These are phyloP conservation scores for Aspergillus terreus DNA, from an alignment of 2,329 filamentous ascomycete species.

Conservation along the genomic window DNA sequence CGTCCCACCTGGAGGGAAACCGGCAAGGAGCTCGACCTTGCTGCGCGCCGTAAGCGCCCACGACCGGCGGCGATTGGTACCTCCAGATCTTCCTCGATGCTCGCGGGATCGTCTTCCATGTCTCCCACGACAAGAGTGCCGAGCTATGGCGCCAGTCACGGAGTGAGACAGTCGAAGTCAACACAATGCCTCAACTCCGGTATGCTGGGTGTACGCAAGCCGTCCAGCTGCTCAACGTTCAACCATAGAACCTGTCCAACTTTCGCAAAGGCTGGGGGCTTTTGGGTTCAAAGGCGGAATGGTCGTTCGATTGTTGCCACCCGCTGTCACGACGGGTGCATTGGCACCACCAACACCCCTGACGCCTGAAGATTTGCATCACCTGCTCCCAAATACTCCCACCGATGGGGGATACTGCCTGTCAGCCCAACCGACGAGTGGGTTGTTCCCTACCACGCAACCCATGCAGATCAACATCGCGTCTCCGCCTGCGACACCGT, in stretches of 20 bases:
- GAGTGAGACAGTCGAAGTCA: constrained; percentile 45
- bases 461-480: constrained; percentile 40
- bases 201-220: constrained; percentile 47
- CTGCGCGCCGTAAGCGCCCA: constrained; percentile 44
- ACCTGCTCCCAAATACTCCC: constrained; percentile 38
- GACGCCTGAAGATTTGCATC: constrained; percentile 41
- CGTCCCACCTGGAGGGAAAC: constrained; percentile 31
- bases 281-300: constrained; percentile 33
- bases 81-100: constrained; percentile 34
- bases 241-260: constrained; percentile 42
- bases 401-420: constrained; percentile 37
- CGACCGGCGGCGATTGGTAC: constrained; percentile 46
- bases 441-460: constrained; percentile 37
- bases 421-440: constrained; percentile 28
- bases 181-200: constrained; percentile 41
- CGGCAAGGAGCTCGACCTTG: constrained; percentile 43
- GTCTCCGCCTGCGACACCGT: constrained; percentile 44
- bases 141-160: constrained; percentile 31
- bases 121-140: constrained; percentile 38
- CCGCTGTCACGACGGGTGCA: constrained; percentile 30
- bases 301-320: constrained; percentile 28
- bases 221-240: constrained; percentile 45
- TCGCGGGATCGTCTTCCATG: constrained; percentile 37
- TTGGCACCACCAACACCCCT: constrained; percentile 43
- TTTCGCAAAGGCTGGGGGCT: constrained; percentile 45